Percentiles rank a stretch among this genome's conserved stretches.
phyloP scores from a whole-genome alignment of 2,329 filamentous ascomycete species.

The Piedraia hortae region DNA sequence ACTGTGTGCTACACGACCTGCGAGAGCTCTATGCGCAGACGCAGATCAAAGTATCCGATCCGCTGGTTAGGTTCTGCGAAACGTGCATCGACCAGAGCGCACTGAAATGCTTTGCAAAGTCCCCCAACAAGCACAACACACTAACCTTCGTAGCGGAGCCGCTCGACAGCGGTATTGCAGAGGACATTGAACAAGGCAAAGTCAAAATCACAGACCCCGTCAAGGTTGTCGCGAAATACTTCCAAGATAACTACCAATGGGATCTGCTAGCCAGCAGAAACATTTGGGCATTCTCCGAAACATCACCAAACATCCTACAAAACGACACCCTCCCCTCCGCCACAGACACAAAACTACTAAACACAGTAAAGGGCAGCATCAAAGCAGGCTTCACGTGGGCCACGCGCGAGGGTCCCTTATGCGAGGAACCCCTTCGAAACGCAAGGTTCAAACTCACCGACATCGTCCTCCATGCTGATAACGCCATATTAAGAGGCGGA shows the following conservation, averaged over 20 bases:
- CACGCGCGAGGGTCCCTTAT: conserved; percentile 76
- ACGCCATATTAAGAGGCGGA: conserved; percentile 83
- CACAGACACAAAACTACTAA: conserved; percentile 75
- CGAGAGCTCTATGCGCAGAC: conserved; percentile 88
- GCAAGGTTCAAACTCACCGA: conserved; percentile 94
- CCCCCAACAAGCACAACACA: conserved; percentile 98
- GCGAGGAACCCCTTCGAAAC: conserved; percentile 96
- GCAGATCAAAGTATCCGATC: conserved; percentile 97
- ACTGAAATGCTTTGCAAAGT: conserved; percentile 92
- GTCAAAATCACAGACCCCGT: conserved; percentile 85
- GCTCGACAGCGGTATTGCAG: conserved; percentile 75
- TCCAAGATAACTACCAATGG: conserved; percentile 92
- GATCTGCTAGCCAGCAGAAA: conserved; percentile 80
- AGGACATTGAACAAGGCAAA: conserved; percentile 73
- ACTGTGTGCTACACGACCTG: conserved; percentile 87
- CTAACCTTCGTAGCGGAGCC: conserved; percentile 97
- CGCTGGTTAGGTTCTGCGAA: conserved; percentile 90
- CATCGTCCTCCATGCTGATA: conserved; percentile 53
- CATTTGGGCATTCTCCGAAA: conserved; percentile 96
- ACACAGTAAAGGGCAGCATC: conserved; percentile 70
- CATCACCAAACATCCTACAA: conserved; percentile 80
- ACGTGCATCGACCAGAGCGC: conserved; percentile 92
- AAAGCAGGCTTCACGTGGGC: conserved; percentile 95
- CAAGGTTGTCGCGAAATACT: conserved; percentile 82
- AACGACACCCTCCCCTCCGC: conserved; percentile 88